Percentiles rank a stretch among this genome's conserved stretches.
Evolutionary conservation across 2,329 filamentous ascomycete genomes (phyloP).

Genomic region (Aphanoascus verrucosus): DNA sequence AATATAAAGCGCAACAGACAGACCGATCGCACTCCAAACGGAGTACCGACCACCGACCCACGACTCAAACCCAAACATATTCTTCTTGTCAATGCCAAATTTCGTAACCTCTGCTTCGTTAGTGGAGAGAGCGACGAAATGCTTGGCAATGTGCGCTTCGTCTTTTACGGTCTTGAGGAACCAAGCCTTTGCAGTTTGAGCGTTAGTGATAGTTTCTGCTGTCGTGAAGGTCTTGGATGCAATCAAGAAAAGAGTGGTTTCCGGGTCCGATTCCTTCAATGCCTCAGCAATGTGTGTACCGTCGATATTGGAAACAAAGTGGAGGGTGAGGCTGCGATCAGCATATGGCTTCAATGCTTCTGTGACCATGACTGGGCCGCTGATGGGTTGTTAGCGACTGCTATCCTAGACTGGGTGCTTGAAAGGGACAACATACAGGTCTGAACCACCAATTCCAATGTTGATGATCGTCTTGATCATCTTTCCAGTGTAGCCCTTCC

Average conservation of each 20-base stretch:
- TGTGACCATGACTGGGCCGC: constrained; percentile 96
- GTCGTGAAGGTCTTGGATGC: constrained; percentile 99
- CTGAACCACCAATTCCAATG: constrained; percentile 93
- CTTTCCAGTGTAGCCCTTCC: constrained; percentile 97
- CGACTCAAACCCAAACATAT: constrained; percentile 99
- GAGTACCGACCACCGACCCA: constrained; percentile 98
- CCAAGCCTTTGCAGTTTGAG: constrained; percentile 93
- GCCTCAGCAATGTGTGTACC: constrained; percentile 96
- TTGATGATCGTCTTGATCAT: constrained; percentile 94
- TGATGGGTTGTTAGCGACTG: constrained; percentile 27
- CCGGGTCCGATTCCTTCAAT: constrained; percentile 74
- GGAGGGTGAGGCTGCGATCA: constrained; percentile 71
- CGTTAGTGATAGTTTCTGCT: constrained; percentile 92
- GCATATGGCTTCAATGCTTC: constrained; percentile 95
- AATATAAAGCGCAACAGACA: constrained; percentile 89
- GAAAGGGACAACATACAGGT: constrained; percentile 58
- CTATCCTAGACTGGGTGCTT: too few species aligned
- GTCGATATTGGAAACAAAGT: constrained; percentile 99
- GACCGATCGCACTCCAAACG: constrained; percentile 95
- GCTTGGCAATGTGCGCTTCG: constrained; percentile 69
- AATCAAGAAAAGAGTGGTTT: constrained; percentile 97
- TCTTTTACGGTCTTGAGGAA: constrained; percentile 83
- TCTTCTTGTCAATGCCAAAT: constrained; percentile 96
- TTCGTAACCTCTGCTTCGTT: constrained; percentile 93
- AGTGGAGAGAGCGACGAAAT: constrained; percentile 96